These are phyloP conservation scores for Buxus sempervirens DNA, from an alignment of 164 flowering plant species.

Conservation along the genomic window DNA sequence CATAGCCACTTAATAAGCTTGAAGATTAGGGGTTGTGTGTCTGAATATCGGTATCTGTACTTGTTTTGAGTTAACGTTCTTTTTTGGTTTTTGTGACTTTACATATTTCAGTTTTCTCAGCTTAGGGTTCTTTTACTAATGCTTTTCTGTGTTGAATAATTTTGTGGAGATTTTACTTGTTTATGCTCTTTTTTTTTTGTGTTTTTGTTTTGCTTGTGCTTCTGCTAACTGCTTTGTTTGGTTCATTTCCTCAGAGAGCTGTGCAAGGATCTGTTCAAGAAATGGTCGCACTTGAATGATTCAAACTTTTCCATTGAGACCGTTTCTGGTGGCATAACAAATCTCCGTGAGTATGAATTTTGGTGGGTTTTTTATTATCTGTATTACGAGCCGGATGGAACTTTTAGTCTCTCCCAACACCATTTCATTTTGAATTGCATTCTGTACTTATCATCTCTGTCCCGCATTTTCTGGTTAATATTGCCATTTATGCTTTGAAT, in stretches of 20 bases:
- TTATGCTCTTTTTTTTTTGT: neutral
- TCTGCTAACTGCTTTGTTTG: neutral
- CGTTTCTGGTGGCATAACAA: conserved; percentile 94
- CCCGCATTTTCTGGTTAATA: no score
- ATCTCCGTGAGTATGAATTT: conserved; percentile 53
- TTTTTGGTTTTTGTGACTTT: no score
- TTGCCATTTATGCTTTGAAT: neutral
- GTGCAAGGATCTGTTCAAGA: conserved; percentile 77
- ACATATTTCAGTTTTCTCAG: no score
- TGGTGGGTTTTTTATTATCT: neutral
- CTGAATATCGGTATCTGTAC: neutral
- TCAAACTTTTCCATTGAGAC: conserved; percentile 68
- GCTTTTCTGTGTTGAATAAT: no score
- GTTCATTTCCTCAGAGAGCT: conserved; percentile 41
- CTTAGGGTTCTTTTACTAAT: neutral
- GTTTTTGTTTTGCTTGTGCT: neutral
- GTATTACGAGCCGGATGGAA: no score
- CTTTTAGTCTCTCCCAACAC: no score
- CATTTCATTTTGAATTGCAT: no score
- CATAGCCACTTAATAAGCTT: neutral
- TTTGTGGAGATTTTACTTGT: neutral
- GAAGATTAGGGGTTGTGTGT: neutral
- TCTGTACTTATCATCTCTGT: no score
- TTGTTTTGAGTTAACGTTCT: no score
- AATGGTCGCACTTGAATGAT: conserved; percentile 70